A percentile compares a stretch with the other conserved stretches of the same genome.
Conservation (phyloP, 805 yeast species). For the Lipomyces chichibuensis region DNA sequence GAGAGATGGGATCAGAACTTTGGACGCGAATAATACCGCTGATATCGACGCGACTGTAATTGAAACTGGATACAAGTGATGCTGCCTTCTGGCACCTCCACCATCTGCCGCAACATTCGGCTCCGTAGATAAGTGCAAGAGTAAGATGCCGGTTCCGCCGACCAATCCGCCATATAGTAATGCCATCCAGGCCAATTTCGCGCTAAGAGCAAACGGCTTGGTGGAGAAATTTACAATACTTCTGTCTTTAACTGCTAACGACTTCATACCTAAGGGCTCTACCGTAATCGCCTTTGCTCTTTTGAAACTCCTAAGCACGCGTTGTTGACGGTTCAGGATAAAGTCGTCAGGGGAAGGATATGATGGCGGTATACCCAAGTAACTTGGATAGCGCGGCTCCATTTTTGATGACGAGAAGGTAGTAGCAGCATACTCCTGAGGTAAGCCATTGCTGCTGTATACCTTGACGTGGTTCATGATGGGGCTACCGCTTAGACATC, state of each 20-base stretch:
- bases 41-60: constrained; percentile 13
- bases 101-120: constrained; percentile 2
- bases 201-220: not conserved
- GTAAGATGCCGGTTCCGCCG: constrained; percentile 8
- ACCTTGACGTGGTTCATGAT: not conserved
- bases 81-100: constrained; percentile 26
- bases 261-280: not conserved
- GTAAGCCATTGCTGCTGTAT: not conserved
- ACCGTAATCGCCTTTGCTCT: not conserved
- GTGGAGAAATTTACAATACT: not conserved
- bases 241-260: not conserved
- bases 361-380: constrained; percentile 12
- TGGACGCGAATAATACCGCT: constrained; percentile 13
- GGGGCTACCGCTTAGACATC: not conserved
- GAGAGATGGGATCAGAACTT: constrained; percentile 15
- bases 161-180: constrained; percentile 10
- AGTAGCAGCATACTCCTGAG: not conserved
- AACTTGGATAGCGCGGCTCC: constrained; percentile 11
- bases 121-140: constrained; percentile 11
- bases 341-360: constrained; percentile 19
- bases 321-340: not conserved
- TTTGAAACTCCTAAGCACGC: not conserved
- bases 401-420: not conserved
- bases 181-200: constrained; percentile 20
- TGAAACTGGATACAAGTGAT: constrained; percentile 28